Base-by-base conservation (phyloP, 2,329 filamentous ascomycete genomes). In the Phialophora chinensis region DNA sequence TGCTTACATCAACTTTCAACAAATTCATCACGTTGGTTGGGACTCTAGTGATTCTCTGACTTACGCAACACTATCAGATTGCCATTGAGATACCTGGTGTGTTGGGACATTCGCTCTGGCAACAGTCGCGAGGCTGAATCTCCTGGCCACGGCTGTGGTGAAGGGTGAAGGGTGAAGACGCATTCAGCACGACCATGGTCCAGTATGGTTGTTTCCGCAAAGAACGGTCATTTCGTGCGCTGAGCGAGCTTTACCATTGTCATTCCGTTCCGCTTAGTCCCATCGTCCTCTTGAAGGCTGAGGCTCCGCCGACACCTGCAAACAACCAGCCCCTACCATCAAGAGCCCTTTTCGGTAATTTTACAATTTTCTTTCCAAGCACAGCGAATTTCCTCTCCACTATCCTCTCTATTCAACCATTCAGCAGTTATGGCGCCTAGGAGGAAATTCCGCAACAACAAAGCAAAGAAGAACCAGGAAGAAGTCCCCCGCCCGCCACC, bases 391-490 rank as follows among this genome's bases (percentile, higher is more conserved):
- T 8, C 38, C 38, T n/a, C 38, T 44, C 17, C 38, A 44, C 6
- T 5, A 8, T n/a, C n/a, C 17, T 44, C 14, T 44, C 17, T 8
- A 17, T 44, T 20, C 5, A 7, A 7, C 6, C 38, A 8, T 2
- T 12, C 6, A n/a, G 2, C 14, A 44, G 38, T 20, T 10, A 62
- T 62, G 60, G 25, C 50, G 44, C 65, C 42, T 35, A 60, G 58
- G 50, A 62, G 61, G 33, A 60, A 47, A 38, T 7, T 42, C 35
- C 52, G 38, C 33, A 50, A 52, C 59, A 54, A 54, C 31, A 61
- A 44, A 44, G 55, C 52, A 23, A 44, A 33, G 38, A 54, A 54
- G 29, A 33, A 29, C 25, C 33, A 29, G 49, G 25, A 33, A 52
- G n/a, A 52, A 11, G 17, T 20, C 59, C 11, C 56, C 20, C 61